These are phyloP conservation scores for Pyricularia pennisetigena DNA, from an alignment of 2,329 filamentous ascomycete species.

Conservation along the genomic window DNA sequence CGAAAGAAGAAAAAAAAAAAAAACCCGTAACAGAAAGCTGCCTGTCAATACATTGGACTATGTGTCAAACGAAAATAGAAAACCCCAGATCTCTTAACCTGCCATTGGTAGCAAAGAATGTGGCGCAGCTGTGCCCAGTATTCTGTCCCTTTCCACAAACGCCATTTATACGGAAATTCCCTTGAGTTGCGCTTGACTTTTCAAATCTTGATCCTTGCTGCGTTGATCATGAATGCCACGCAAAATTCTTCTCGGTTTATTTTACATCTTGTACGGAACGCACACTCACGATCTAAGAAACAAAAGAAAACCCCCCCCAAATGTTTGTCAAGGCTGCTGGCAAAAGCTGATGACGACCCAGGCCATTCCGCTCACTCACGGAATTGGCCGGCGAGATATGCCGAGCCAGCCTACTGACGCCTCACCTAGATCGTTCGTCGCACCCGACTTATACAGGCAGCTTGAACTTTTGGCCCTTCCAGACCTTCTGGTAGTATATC, in stretches of 20 bases:
- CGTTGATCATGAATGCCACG: not conserved
- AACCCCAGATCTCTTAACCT: not conserved
- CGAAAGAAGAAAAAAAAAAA: not conserved
- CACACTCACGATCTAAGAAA: not conserved
- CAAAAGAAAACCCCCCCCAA: not conserved
- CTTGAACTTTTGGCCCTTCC: constrained; percentile 84
- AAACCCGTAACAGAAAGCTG: not conserved
- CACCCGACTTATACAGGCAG: constrained; percentile 56
- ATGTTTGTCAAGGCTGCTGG: not conserved
- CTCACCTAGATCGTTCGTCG: not conserved
- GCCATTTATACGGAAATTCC: not conserved
- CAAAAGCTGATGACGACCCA: not conserved
- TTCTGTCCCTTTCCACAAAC: not conserved
- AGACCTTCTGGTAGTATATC: constrained; percentile 96
- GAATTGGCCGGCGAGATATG: not conserved
- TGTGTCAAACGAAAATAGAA: not conserved
- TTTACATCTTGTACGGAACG: not conserved
- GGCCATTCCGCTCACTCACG: not conserved
- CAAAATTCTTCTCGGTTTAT: not conserved
- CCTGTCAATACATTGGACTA: not conserved
- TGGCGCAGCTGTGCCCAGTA: not conserved
- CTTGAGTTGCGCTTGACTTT: not conserved
- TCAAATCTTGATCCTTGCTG: not conserved
- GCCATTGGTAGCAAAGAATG: not conserved
- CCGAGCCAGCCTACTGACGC: not conserved